Conservation (phyloP, 83 land plant species). For the Diphasiastrum complanatum region DNA sequence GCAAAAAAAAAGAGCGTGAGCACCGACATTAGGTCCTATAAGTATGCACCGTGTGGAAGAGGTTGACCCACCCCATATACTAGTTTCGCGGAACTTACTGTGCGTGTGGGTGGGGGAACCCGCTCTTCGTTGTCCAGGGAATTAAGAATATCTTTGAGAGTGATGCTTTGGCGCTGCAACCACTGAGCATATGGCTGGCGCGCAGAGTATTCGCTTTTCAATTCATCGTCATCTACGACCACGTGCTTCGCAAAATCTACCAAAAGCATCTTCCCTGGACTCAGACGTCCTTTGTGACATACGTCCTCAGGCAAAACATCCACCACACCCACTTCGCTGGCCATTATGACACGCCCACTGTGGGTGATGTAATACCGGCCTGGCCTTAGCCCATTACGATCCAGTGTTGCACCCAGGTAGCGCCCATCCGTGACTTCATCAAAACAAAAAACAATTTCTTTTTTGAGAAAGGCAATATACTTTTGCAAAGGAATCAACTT, state of each 20-base stretch:
- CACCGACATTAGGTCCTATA: no score
- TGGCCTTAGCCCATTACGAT: slow-evolving; percentile 93
- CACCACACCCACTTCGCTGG: slow-evolving; percentile 98
- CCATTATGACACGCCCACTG: slow-evolving; percentile 90
- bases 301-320: slow-evolving; percentile 88
- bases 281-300: slow-evolving; percentile 73
- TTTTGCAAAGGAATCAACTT: no score
- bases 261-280: slow-evolving; percentile 98
- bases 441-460: background rate
- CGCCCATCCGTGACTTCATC: slow-evolving; percentile 92
- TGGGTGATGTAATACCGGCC: slow-evolving; percentile 90
- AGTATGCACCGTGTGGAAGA: no score
- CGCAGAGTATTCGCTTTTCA: slow-evolving; percentile 72
- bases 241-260: slow-evolving; percentile 93
- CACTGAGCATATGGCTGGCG: slow-evolving; percentile 85
- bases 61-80: no score
- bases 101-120: slow-evolving; percentile 40
- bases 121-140: slow-evolving; percentile 57
- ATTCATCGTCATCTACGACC: slow-evolving; percentile 89
- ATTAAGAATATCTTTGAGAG: slow-evolving; percentile 60
- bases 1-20: no score
- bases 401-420: slow-evolving; percentile 94
- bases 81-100: background rate
- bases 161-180: slow-evolving; percentile 75
- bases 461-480: no score